Base-by-base conservation (phyloP, 495 filamentous ascomycete species). In the Hyphodiscus hymeniophilus region DNA sequence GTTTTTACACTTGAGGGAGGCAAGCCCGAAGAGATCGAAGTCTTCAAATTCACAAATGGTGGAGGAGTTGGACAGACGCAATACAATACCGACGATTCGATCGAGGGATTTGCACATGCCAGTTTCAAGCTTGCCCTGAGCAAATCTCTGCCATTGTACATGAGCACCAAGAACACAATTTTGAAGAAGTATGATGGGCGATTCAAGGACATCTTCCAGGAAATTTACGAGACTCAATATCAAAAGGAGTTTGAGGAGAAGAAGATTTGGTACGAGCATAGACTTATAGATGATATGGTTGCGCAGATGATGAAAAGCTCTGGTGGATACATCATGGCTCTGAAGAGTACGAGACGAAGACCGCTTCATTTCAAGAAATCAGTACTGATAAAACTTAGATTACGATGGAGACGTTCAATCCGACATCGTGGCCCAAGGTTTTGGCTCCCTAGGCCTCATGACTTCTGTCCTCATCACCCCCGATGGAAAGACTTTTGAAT, bases 161-260 rank as follows among this genome's bases (percentile, higher is more conserved):
- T 97, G 89, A 92, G 85, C 77, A 98, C 92, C 65, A 98, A 98
- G 82, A 96, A 97, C 72, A 98, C 92, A 51, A 98, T 98, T 60
- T 70, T 98, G 56, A 98, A 98, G 82, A 87, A 87, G 65, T 98
- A 98, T 69, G 92, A 98, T 62, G 92, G 92, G 24, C 77, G 84
- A 55, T 98, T 98, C 78, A 96, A 95, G 81, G 92, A 98, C 56
- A 92, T 98, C 71, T 98, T 98, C 81, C 85, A 98, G 78, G 85
- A 94, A 60, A 79, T 97, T 54, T 98, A 87, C 68, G 87, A 97
- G 56, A 77, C 73, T 30, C 72, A 82, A 59, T 98, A 97, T 75
- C 80, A 84, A 73, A 76, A 77, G 62, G 77, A 84, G 40, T 97
- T 97, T 63, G 88, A 95, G 60, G 83, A 83, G 57, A 85, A 88